Evolutionary conservation across 2,329 filamentous ascomycete genomes (phyloP), one percentile per base, ranked within the genome.

Genomic region (Hirsutella minnesotensis): DNA sequence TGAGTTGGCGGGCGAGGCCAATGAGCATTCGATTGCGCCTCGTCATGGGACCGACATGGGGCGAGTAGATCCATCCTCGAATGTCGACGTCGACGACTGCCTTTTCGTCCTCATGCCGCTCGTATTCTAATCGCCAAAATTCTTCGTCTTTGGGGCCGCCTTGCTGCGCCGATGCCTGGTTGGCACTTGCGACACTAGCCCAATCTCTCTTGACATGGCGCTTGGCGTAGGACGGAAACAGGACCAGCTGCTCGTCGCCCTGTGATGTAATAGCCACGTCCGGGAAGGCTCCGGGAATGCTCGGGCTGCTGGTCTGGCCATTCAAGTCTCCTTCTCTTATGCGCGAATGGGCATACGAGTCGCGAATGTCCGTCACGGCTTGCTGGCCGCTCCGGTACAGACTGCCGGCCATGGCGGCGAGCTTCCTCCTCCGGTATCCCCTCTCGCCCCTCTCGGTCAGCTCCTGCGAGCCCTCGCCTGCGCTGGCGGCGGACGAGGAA

Each of bases 1-100:
- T 94, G 35, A 98, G 67, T 54, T 92, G 83, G 42, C 89, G 75
- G 13, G 90, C 90, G 20, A 96, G 70, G 1, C 89, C 86, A 42
- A 98, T 79, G 53, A 95, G 70, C 47, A 96, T 70, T 31, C 92
- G 77, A 55, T 95, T 94, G 55, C 87, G 87, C 51, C 89, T 76
- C 21, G 78, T 90, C 75, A 95, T 80, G 4, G 86, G 88, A 0
- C 87, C 88, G 50, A 73, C 75, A 54, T 90, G 86, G 16, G 90
- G 90, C 33, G 80, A 79, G 61, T 95, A 98, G 41, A 96, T 77
- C 92, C 94, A 98, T 13, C 92, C 92, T 51, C 90, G 76, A 20
- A 98, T 86, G 59, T 98, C 90, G 5, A 96, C 86, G 56, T 96
- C 90, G 1, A 95, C 85, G 4, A 95, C 70, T 0, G 89, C 87